Conservation (phyloP, 257 asterid genomes). For the Nicotiana obtusifolia region DNA sequence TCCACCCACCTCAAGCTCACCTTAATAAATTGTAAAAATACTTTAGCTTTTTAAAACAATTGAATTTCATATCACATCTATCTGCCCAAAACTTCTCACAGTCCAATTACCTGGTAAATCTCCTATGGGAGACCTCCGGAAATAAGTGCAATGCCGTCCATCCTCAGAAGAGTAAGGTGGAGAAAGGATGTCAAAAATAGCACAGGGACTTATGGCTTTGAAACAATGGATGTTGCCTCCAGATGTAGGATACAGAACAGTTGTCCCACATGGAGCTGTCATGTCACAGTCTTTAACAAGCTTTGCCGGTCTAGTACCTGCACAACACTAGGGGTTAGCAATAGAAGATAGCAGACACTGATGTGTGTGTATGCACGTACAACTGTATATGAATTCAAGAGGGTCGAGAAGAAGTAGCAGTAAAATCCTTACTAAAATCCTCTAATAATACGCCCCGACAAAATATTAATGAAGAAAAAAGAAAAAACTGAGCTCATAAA, state of each 20-base stretch:
- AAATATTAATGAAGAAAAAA: neutral
- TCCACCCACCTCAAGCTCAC: constrained; percentile 69
- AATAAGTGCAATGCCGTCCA: constrained; percentile 94
- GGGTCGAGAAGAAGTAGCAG: neutral
- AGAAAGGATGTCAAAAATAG: constrained; percentile 90
- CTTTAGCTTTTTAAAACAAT: neutral
- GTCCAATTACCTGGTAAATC: constrained; percentile 71
- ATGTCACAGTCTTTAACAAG: constrained; percentile 67
- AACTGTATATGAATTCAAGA: constrained; percentile 4
- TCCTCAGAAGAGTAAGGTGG: constrained; percentile 93
- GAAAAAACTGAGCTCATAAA: neutral
- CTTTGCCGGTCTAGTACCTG: constrained; percentile 81
- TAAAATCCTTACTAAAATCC: neutral
- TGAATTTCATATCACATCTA: neutral
- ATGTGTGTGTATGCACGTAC: neutral
- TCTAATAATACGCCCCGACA: neutral
- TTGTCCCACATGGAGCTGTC: constrained; percentile 83
- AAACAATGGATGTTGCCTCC: constrained; percentile 97
- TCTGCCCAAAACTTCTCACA: neutral
- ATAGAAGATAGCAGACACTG: neutral
- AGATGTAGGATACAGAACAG: constrained; percentile 70
- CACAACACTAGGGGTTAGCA: constrained; percentile 9
- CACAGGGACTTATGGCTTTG: constrained; percentile 90
- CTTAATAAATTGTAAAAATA: constrained; percentile 27
- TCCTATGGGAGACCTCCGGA: constrained; percentile 49